phyloP scores from a whole-genome alignment of 2,329 filamentous ascomycete species.

The Capronia coronata region DNA sequence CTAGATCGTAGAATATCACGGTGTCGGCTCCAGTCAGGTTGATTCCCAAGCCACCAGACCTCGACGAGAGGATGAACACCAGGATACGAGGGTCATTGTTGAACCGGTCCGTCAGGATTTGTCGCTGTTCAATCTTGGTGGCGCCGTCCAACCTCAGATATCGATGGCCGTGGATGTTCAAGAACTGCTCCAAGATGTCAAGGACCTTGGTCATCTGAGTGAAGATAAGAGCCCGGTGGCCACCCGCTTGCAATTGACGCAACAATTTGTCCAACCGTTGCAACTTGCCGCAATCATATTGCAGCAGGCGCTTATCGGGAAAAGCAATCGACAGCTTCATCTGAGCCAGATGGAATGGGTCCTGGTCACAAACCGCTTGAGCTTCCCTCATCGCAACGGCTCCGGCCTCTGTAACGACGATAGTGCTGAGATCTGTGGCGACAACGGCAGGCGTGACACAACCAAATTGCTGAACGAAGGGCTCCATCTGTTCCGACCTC shows the following conservation, averaged over 20 bases:
- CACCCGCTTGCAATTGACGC: conserved; percentile 77
- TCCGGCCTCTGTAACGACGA: conserved; percentile 58
- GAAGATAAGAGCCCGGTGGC: conserved; percentile 93
- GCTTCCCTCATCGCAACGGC: conserved; percentile 54
- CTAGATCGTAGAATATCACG: conserved; percentile 97
- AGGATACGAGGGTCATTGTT: conserved; percentile 89
- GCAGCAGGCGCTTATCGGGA: conserved; percentile 88
- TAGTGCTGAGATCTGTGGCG: conserved; percentile 65
- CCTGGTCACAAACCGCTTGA: conserved; percentile 48
- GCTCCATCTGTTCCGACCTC: conserved; percentile 65
- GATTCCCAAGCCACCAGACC: conserved; percentile 90
- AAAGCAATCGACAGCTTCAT: conserved; percentile 94
- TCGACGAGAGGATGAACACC: conserved; percentile 89
- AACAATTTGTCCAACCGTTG: conserved; percentile 82
- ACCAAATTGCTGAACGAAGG: conserved; percentile 75
- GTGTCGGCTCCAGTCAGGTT: conserved; percentile 95
- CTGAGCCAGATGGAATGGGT: conserved; percentile 89
- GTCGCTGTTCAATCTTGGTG: conserved; percentile 90
- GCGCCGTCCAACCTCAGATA: conserved; percentile 95
- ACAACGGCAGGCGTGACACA: conserved; percentile 88
- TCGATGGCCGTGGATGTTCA: conserved; percentile 95
- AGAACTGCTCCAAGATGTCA: conserved; percentile 92
- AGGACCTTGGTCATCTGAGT: conserved; percentile 99
- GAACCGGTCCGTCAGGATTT: conserved; percentile 92
- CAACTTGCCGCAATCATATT: conserved; percentile 96